Evolutionary conservation across 208 protist genomes (phyloP), one percentile per base, ranked within the genome.

Genomic region (Trypanosoma caninum): DNA sequence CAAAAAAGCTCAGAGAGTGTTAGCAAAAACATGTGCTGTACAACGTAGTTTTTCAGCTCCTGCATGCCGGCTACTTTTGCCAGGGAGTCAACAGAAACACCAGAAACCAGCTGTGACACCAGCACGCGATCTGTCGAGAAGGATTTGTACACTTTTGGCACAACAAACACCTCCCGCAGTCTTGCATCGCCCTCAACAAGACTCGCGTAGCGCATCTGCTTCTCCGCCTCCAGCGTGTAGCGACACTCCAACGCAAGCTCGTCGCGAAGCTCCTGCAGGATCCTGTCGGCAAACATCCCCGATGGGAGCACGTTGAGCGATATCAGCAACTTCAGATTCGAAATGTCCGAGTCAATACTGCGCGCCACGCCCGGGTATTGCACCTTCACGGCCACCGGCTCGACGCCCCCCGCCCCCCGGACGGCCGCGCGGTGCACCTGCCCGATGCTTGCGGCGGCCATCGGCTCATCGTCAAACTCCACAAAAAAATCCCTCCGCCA

Each of bases 401-500:
- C 87, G 41, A 65, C 57, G 5, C 80, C 72, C 10, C n/a, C 64
- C 11, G 80, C 80, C 14, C 81, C 75, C 31, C 50, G 66, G 25
- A 97, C 64, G 4, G 65, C 54, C 11, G 74, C 91, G 34, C 74
- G 59, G 68, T 96, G 91, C 25, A 98, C 97, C 65, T 99, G 96
- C 10, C 97, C 97, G 50, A 99, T 98, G 14, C 94, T 98, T 22
- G 97, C 97, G 0, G 97, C 93, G 2, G 96, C 97, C 10, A 98
- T 82, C 2, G 97, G 97, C 7, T 70, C 59, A 13, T 93, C 79
- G 48, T 97, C 83, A 68, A 98, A 98, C 2, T 31, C 28, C 30
- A 31, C 40, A 42, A 98, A 95, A 8, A 82, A n/a, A 8, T 76
- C 61, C 2, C 28, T 47, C 28, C 73, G 67, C 86, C 83, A 87